Evolutionary conservation across 352 stramenopile genomes (phyloP).

Genomic region (Phytophthora sansomeana): DNA sequence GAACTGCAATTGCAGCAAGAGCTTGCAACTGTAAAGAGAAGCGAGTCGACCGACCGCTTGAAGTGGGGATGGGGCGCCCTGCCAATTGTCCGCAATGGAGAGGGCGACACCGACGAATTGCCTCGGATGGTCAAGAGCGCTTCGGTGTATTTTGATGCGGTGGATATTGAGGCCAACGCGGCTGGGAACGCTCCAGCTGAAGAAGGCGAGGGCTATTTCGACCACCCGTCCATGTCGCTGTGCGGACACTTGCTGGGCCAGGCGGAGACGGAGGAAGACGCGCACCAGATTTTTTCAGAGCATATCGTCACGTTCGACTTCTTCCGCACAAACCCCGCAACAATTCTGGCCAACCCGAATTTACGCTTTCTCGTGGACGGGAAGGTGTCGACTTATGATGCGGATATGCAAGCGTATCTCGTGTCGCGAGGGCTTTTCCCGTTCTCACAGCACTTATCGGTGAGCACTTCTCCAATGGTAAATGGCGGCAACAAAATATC

Average conservation of each 20-base stretch:
- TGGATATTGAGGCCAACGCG: constrained; percentile 51
- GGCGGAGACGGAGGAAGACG: constrained; percentile 50
- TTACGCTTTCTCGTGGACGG: constrained; percentile 75
- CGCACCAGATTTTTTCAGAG: constrained; percentile 65
- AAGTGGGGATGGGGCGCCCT: constrained; percentile 66
- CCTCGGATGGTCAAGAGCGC: constrained; percentile 70
- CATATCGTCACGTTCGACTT: constrained; percentile 73
- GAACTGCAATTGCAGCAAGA: constrained; percentile 4
- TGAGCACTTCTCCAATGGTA: constrained; percentile 17
- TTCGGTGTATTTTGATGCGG: constrained; percentile 83
- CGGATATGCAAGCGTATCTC: constrained; percentile 68
- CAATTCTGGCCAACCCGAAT: constrained; percentile 57
- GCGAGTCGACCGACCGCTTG: constrained; percentile 45
- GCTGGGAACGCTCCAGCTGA: not conserved
- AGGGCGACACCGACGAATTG: constrained; percentile 30
- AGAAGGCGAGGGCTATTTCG: constrained; percentile 24
- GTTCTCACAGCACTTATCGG: constrained; percentile 50
- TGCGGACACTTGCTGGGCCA: constrained; percentile 69
- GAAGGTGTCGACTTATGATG: constrained; percentile 62
- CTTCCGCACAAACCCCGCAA: constrained; percentile 55
- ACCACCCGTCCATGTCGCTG: constrained; percentile 77
- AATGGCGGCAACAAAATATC: constrained; percentile 10
- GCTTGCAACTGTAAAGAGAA: constrained; percentile 4
- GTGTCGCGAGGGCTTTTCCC: constrained; percentile 76
- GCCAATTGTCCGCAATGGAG: constrained; percentile 42